phyloP scores from a whole-genome alignment of 2,329 filamentous ascomycete species.

The Aureobasidium musti region DNA sequence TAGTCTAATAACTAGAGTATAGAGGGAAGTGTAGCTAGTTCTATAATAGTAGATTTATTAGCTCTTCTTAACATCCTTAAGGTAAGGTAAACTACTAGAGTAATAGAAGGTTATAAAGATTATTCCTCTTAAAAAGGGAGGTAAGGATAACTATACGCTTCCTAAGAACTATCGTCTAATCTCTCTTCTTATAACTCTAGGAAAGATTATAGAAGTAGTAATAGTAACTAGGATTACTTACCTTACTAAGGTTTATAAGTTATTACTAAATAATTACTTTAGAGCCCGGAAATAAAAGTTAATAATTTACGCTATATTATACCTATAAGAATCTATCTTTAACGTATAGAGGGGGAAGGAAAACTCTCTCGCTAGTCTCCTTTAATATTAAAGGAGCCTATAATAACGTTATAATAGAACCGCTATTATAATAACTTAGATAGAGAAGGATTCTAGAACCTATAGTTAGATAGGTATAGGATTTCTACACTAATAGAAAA shows the following conservation, averaged over 20 bases:
- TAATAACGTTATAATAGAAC: slow-evolving; percentile 43
- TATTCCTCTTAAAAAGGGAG: too few relatives aligned
- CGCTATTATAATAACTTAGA: slow-evolving; percentile 31
- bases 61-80: slow-evolving; percentile 34
- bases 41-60: slow-evolving; percentile 33
- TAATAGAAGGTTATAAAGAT: slow-evolving; percentile 37
- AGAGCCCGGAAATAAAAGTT: background rate
- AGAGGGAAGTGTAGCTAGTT: too few relatives aligned
- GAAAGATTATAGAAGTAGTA: too few relatives aligned
- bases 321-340: background rate
- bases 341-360: too few relatives aligned
- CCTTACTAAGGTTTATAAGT: slow-evolving; percentile 35
- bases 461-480: slow-evolving; percentile 37
- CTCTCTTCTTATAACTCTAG: too few relatives aligned
- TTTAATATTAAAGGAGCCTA: slow-evolving; percentile 49
- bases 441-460: too few relatives aligned
- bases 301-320: background rate
- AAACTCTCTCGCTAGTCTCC: slow-evolving; percentile 42
- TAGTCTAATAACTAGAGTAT: slow-evolving; percentile 30
- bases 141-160: too few relatives aligned
- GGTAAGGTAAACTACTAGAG: slow-evolving; percentile 34
- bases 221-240: slow-evolving; percentile 40
- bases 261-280: background rate
- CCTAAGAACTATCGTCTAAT: too few relatives aligned
- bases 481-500: slow-evolving; percentile 37